phyloP scores from a whole-genome alignment of 768 basidiomycete genomes.

The Termitomyces sp. region DNA sequence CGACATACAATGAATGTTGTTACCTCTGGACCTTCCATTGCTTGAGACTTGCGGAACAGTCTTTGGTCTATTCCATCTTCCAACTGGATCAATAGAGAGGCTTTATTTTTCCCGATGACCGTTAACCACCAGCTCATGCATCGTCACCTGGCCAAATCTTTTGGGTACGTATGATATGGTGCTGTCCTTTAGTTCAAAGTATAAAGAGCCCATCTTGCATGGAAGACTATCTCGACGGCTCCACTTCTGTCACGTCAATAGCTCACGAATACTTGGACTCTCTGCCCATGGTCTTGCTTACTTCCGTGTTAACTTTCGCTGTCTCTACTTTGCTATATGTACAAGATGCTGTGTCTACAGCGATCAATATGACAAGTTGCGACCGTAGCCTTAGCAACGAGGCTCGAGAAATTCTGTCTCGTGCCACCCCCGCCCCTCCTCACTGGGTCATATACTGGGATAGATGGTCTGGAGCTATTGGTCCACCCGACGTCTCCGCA shows the following conservation, averaged over 20 bases:
- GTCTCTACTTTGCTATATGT: constrained; percentile 15
- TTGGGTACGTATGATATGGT: background rate
- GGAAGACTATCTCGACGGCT: background rate
- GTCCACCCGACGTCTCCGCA: constrained; percentile 42
- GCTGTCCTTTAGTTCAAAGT: background rate
- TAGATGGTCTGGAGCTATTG: constrained; percentile 38
- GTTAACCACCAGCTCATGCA: background rate
- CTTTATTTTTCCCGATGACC: background rate
- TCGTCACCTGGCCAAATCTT: constrained; percentile 7
- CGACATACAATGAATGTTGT: background rate
- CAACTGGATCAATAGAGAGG: background rate
- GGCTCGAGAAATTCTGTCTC: constrained; percentile 28
- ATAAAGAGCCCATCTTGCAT: constrained; percentile 2
- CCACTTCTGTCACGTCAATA: background rate
- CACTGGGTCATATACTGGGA: constrained; percentile 46
- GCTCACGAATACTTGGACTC: background rate
- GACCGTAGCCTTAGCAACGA: constrained; percentile 27
- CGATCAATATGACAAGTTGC: constrained; percentile 17
- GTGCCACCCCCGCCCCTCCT: constrained; percentile 42
- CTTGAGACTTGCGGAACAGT: background rate
- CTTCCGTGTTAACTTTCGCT: constrained; percentile 11
- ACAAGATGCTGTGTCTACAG: constrained; percentile 11
- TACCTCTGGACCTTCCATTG: background rate
- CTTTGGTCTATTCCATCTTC: background rate
- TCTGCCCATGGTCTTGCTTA: constrained; percentile 13